Conservation (phyloP, 2,329 filamentous ascomycete species). For the Erysiphe pulchra region DNA sequence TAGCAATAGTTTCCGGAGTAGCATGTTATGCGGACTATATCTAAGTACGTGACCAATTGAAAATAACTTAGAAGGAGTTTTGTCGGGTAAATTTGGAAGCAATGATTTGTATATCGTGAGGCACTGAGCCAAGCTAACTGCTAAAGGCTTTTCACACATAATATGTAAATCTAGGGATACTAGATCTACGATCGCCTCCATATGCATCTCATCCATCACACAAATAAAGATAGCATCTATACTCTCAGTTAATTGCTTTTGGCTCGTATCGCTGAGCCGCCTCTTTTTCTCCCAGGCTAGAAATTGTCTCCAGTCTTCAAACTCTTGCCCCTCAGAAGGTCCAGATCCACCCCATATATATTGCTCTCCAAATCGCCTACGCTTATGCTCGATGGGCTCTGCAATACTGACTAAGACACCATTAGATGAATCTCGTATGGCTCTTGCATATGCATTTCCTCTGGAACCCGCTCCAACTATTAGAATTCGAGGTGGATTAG, state of each 20-base stretch:
- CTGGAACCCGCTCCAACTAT: slow-evolving; percentile 66
- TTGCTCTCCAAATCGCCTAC: slow-evolving; percentile 37
- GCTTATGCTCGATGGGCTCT: slow-evolving; percentile 58
- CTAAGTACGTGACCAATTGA: slow-evolving; percentile 83
- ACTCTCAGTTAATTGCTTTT: slow-evolving; percentile 17
- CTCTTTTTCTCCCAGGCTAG: slow-evolving; percentile 42
- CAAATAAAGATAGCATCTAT: slow-evolving; percentile 36
- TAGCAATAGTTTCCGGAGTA: slow-evolving; percentile 54
- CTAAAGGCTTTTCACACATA: slow-evolving; percentile 87
- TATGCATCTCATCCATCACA: slow-evolving; percentile 73
- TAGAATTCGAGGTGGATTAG: slow-evolving; percentile 36
- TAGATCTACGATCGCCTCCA: slow-evolving; percentile 50
- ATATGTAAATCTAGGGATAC: slow-evolving; percentile 52
- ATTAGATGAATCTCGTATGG: slow-evolving; percentile 35
- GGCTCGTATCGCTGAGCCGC: slow-evolving; percentile 22
- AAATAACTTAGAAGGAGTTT: slow-evolving; percentile 30
- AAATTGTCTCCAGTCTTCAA: slow-evolving; percentile 50
- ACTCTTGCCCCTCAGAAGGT: slow-evolving; percentile 37
- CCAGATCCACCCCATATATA: slow-evolving; percentile 41
- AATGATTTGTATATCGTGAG: slow-evolving; percentile 43
- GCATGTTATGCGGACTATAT: slow-evolving; percentile 79
- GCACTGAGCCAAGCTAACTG: slow-evolving; percentile 55
- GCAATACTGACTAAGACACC: slow-evolving; percentile 53
- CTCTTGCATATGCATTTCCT: slow-evolving; percentile 46
- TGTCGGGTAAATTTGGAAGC: slow-evolving; percentile 14